Conservation (phyloP, 805 yeast species). For the Komagataella ulmi region DNA sequence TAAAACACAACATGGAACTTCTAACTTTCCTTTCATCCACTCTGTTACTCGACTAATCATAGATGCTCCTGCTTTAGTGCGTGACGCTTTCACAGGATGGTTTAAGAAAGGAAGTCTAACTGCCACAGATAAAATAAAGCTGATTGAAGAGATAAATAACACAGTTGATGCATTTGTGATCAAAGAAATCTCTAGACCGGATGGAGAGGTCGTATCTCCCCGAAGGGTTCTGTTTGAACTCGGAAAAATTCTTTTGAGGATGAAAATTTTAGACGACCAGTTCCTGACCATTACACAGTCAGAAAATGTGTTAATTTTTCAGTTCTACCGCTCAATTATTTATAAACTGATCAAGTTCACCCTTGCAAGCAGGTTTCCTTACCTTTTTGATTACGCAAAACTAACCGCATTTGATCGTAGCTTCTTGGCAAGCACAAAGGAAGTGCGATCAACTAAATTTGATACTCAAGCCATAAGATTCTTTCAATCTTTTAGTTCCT, state of each 20-base stretch:
- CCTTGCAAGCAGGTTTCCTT: slow-evolving; percentile 5
- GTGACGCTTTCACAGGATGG: neutral
- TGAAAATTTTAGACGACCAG: slow-evolving; percentile 6
- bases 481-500: neutral
- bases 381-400: slow-evolving; percentile 4
- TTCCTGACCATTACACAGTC: slow-evolving; percentile 4
- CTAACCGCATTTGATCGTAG: neutral
- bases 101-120: neutral
- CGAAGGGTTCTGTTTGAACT: neutral
- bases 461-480: neutral
- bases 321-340: slow-evolving; percentile 11
- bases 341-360: slow-evolving; percentile 8
- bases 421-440: neutral
- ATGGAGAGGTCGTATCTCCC: neutral
- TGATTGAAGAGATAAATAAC: neutral
- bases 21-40: neutral
- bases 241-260: slow-evolving; percentile 3
- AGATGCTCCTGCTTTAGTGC: neutral
- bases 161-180: neutral
- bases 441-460: neutral
- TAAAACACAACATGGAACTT: neutral
- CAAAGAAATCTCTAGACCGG: neutral
- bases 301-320: slow-evolving; percentile 10
- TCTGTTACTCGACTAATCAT: neutral
- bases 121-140: neutral